Base-by-base conservation (phyloP, 164 flowering plant species). In the Berberis thunbergii region DNA sequence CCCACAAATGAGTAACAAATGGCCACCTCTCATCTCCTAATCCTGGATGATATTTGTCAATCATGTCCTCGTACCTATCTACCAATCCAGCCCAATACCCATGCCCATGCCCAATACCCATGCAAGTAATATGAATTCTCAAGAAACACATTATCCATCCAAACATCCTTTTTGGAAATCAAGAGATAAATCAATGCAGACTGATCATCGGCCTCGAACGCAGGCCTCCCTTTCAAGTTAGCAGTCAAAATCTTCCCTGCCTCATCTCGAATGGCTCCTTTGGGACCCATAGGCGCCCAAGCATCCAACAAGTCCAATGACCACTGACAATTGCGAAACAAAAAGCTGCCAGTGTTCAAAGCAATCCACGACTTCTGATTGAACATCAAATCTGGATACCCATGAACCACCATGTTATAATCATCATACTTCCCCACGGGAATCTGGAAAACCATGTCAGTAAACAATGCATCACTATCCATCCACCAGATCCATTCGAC, bases 401-500 rank as follows among this genome's bases (percentile, higher is more conserved):
- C 98, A 72, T 89, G 98, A 60, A 92, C 71, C 12, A 93, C 91
- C 73, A 93, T 58, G 64, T 93, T 88, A 60, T 78, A 72, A 7
- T 74, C 62, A 3, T 77, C 69, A 65, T 92, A 92, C 78, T 86
- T 89, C 1, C 63, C 38, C 4, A 84, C 44, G 0, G 98, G 98
- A 41, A 92, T 73, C 79, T 92, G 86, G 64, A 92, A 92, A 43
- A 81, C 86, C 96, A 92, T 86, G 67, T 92, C 98, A 2, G 98
- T 92, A 62, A 92, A 89, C 70, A 89, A 66, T 0, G 98, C 98
- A 78, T 93, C 98, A 69, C 97, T 89, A 61, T 93, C 98, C 90
- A 93, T 86, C 98, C 98, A 92, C 98, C 98, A 88, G 64, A 92
- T 80, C 96, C 98, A 92, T 74, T 92, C 96, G 1, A 87, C 83